Conservation (phyloP, 352 stramenopile genomes). For the Chrysophaeum taylorii region DNA sequence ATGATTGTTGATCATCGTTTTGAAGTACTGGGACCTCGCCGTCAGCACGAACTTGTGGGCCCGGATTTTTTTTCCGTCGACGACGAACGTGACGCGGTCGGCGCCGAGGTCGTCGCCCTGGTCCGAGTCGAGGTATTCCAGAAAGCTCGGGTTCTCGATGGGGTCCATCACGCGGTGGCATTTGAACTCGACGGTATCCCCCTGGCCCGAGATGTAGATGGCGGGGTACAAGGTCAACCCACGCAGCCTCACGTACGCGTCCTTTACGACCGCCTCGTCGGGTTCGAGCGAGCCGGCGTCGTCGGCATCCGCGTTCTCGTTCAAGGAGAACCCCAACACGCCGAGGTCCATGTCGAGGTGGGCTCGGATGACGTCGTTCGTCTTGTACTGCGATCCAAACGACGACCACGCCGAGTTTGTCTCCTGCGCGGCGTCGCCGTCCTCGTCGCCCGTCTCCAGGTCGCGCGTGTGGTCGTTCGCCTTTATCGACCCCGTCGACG, state of each 20-base stretch:
- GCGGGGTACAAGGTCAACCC: neutral
- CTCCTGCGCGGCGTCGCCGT: neutral
- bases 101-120: neutral
- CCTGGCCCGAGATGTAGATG: neutral
- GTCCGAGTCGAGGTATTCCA: neutral
- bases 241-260: neutral
- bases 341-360: neutral
- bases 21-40: constrained; percentile 27
- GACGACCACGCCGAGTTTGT: neutral
- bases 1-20: constrained; percentile 17
- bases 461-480: neutral
- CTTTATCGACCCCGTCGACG: neutral
- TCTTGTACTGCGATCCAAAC: neutral
- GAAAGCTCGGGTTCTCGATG: neutral
- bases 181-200: neutral
- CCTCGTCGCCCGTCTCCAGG: neutral
- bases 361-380: neutral
- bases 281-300: too few relatives aligned
- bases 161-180: neutral
- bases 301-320: neutral
- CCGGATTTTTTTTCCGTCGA: constrained; percentile 20
- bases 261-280: too few relatives aligned
- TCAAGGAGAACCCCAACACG: neutral
- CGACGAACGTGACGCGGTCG: constrained; percentile 24
- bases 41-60: constrained; percentile 21